Conservation (phyloP, 345 rosid genomes). For the Moricandia arvensis region DNA sequence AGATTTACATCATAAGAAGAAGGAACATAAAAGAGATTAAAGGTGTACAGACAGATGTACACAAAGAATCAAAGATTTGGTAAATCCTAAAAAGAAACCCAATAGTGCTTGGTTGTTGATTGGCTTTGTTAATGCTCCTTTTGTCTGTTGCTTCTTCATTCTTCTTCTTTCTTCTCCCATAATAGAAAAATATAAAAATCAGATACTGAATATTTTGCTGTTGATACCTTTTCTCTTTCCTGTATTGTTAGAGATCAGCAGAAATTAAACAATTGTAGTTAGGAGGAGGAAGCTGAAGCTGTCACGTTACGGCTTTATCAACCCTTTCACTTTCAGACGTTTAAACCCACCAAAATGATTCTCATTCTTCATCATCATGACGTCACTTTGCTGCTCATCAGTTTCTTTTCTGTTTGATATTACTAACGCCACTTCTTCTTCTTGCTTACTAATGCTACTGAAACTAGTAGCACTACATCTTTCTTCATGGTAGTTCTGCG, state of each 20-base stretch:
- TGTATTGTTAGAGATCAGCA: neutral
- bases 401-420: conserved; percentile 21
- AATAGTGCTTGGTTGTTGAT: conserved; percentile 21
- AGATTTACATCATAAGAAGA: conserved; percentile 28
- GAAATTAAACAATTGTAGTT: conserved; percentile 26
- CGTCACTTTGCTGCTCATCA: conserved; percentile 20
- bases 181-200: conserved; percentile 18
- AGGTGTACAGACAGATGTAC: conserved; percentile 13
- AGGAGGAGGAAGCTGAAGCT: conserved; percentile 34
- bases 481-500: conserved; percentile 23
- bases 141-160: conserved; percentile 13
- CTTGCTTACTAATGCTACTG: conserved; percentile 23
- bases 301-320: conserved; percentile 40
- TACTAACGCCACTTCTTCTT: conserved; percentile 18
- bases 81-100: conserved; percentile 35
- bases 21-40: neutral
- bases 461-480: conserved; percentile 24
- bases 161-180: conserved; percentile 19
- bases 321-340: conserved; percentile 41
- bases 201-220: conserved; percentile 19
- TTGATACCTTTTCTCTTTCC: neutral
- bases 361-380: conserved; percentile 30
- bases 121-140: conserved; percentile 26
- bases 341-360: conserved; percentile 34
- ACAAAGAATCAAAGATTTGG: conserved; percentile 43